Conservation (phyloP, 2,329 filamentous ascomycete genomes). For the Penicillium sp. region DNA sequence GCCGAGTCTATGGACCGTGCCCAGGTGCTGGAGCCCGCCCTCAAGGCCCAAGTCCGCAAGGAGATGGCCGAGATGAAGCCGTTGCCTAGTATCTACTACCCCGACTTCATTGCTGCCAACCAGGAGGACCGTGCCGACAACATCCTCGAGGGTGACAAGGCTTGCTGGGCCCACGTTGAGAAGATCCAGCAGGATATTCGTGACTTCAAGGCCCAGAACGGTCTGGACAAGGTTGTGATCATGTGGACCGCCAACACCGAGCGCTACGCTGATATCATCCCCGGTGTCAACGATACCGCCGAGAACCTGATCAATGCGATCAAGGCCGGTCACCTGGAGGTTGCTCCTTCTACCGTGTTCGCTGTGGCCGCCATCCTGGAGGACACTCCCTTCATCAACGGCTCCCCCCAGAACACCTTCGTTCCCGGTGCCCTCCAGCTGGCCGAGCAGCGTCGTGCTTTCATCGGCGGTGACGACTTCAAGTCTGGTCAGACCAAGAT, state of each 20-base stretch:
- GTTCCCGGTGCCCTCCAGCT: slow-evolving; percentile 88
- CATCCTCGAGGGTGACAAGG: slow-evolving; percentile 75
- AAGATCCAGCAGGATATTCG: slow-evolving; percentile 89
- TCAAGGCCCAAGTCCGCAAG: slow-evolving; percentile 86
- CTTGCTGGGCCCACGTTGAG: slow-evolving; percentile 82
- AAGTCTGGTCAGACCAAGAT: slow-evolving; percentile 99
- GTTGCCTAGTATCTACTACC: slow-evolving; percentile 94
- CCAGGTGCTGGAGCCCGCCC: slow-evolving; percentile 86
- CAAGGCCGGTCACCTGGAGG: slow-evolving; percentile 77
- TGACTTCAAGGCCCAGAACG: slow-evolving; percentile 82
- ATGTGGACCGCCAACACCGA: slow-evolving; percentile 99
- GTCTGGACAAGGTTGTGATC: slow-evolving; percentile 90
- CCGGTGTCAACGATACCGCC: slow-evolving; percentile 92
- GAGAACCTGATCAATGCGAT: slow-evolving; percentile 89
- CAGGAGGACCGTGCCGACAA: slow-evolving; percentile 97
- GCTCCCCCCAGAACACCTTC: slow-evolving; percentile 98
- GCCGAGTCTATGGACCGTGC: slow-evolving; percentile 93
- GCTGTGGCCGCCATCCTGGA: slow-evolving; percentile 93
- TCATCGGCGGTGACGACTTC: slow-evolving; percentile 98
- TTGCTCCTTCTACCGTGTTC: slow-evolving; percentile 94
- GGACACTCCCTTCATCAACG: slow-evolving; percentile 92
- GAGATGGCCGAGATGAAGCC: slow-evolving; percentile 87
- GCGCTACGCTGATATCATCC: slow-evolving; percentile 82
- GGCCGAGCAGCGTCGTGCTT: slow-evolving; percentile 79
- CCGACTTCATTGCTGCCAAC: slow-evolving; percentile 98